Evolutionary conservation across 768 basidiomycete species (phyloP).

Genomic region (Pholiota microspora): DNA sequence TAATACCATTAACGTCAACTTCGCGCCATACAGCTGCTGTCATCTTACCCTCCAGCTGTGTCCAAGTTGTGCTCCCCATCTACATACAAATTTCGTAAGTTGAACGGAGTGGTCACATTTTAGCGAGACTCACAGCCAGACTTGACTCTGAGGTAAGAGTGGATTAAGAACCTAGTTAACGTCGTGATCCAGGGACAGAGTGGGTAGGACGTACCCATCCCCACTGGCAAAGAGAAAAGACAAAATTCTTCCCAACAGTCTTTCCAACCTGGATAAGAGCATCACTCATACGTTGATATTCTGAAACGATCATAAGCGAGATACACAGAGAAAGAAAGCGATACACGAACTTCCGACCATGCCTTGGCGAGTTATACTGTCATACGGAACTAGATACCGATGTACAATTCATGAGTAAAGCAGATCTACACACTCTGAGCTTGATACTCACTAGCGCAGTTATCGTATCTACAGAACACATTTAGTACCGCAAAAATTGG

Average conservation of each 20-base stretch:
- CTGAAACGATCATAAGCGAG: constrained; percentile 22
- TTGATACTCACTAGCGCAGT: constrained; percentile 16
- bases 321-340: neutral
- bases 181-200: neutral
- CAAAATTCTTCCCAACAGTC: constrained; percentile 42
- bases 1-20: neutral
- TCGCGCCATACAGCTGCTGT: neutral
- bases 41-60: constrained; percentile 62
- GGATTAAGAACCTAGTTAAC: neutral
- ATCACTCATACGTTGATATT: constrained; percentile 60
- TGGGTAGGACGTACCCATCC: constrained; percentile 44
- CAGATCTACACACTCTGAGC: neutral
- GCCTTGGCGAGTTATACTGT: constrained; percentile 53
- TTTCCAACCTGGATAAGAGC: constrained; percentile 51
- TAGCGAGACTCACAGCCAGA: constrained; percentile 14
- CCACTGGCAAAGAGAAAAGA: constrained; percentile 66
- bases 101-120: neutral
- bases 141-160: constrained; percentile 14
- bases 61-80: constrained; percentile 56
- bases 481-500: neutral
- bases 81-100: constrained; percentile 11
- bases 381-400: constrained; percentile 46
- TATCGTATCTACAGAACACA: constrained; percentile 13
- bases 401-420: neutral
- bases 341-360: constrained; percentile 48